These are phyloP conservation scores for Brassica rapa DNA, from an alignment of 345 rosid genomes.

Conservation along the genomic window DNA sequence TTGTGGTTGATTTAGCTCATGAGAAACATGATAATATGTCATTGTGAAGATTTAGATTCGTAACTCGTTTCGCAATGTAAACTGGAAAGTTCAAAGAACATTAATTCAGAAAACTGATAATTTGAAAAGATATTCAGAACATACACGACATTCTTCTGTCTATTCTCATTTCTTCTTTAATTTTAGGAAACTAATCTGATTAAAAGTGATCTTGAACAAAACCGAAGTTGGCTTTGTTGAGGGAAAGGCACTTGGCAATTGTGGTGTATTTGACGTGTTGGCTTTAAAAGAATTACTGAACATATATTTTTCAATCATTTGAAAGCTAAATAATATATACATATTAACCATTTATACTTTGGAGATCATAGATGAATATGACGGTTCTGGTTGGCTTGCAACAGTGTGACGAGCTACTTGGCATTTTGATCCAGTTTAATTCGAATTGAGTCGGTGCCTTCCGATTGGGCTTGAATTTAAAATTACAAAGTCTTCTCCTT, in stretches of 20 bases:
- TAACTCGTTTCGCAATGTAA: not conserved
- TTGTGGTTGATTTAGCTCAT: conserved; percentile 27
- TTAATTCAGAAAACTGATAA: not conserved
- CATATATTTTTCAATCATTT: too few relatives aligned
- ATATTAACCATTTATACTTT: not conserved
- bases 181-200: not conserved
- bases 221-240: not conserved
- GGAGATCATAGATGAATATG: not conserved
- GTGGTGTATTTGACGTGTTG: not conserved
- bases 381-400: conserved; percentile 19
- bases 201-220: not conserved
- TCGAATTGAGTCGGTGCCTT: conserved; percentile 13
- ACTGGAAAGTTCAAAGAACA: not conserved
- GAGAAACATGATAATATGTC: conserved; percentile 39
- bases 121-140: conserved; percentile 3
- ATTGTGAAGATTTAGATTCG: conserved; percentile 19
- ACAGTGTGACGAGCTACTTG: conserved; percentile 24
- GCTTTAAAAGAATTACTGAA: too few relatives aligned
- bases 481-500: not conserved
- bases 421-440: conserved; percentile 18
- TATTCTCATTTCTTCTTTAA: not conserved
- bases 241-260: conserved; percentile 22
- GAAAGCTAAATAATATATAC: too few relatives aligned
- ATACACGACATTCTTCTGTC: not conserved
- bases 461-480: conserved; percentile 14